Evolutionary conservation across 192 early-diverging fungal species (phyloP).

Genomic region (Rhizophagus clarus): DNA sequence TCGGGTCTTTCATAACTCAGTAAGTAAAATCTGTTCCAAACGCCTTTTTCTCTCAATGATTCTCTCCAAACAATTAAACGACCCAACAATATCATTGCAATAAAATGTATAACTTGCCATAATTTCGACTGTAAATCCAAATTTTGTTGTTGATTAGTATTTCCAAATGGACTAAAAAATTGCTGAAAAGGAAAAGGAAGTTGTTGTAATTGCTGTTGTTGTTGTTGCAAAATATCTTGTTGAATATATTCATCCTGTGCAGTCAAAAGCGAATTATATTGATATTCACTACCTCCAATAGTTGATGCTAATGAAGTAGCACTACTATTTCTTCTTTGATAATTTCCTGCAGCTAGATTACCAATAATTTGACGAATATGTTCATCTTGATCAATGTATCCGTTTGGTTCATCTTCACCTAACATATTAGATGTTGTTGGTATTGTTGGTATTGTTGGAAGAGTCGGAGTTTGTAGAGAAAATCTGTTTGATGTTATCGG

Average conservation of each 20-base stretch:
- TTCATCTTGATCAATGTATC: conserved; percentile 1
- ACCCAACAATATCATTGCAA: conserved; percentile 45
- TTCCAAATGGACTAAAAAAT: neutral
- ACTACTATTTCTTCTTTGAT: conserved; percentile 21
- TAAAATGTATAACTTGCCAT: conserved; percentile 57
- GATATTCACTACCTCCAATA: neutral
- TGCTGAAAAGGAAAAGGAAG: neutral
- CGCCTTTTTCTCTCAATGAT: conserved; percentile 30
- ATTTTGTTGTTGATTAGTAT: conserved; percentile 21
- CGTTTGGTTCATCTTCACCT: conserved; percentile 4
- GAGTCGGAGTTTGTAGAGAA: neutral
- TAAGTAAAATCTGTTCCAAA: conserved; percentile 6
- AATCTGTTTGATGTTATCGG: neutral
- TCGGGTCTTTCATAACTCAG: conserved; percentile 1
- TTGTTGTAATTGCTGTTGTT: conserved; percentile 20
- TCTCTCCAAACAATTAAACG: conserved; percentile 44
- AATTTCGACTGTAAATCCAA: conserved; percentile 42
- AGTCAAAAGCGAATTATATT: neutral
- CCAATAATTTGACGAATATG: neutral
- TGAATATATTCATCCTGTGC: neutral
- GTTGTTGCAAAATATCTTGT: conserved; percentile 3
- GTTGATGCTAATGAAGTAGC: conserved; percentile 22
- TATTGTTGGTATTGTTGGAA: neutral
- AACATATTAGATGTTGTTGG: neutral
- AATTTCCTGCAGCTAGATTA: neutral